Percentiles rank a stretch among this genome's conserved stretches.
Evolutionary conservation across 2,329 filamentous ascomycete species (phyloP).

Genomic region (Aurifilum marmelostoma): DNA sequence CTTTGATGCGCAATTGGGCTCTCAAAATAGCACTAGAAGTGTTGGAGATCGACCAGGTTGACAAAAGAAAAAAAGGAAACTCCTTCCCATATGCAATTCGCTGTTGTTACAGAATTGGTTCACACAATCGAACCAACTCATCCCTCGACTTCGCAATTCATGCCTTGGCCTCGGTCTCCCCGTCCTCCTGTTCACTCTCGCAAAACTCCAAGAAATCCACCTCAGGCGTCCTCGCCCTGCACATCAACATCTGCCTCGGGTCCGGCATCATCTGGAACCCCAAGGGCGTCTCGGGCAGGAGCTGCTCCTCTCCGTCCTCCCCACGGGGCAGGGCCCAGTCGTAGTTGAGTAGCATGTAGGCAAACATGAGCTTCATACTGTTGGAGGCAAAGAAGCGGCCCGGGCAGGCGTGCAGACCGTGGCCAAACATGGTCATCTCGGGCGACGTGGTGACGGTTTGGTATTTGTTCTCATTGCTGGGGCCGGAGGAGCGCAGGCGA

Average conservation of each 20-base stretch:
- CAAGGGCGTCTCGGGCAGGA: background rate
- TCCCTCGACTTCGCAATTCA: background rate
- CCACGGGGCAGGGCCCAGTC: slow-evolving; percentile 32
- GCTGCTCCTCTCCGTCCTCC: slow-evolving; percentile 40
- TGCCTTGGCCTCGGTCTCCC: background rate
- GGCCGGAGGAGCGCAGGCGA: slow-evolving; percentile 38
- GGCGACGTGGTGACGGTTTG: slow-evolving; percentile 31
- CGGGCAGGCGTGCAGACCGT: slow-evolving; percentile 46
- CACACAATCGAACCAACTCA: too few species aligned
- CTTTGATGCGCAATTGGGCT: too few species aligned
- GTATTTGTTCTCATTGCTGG: slow-evolving; percentile 27
- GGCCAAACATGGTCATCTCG: slow-evolving; percentile 40
- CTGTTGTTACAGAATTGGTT: too few species aligned
- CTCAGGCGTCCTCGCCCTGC: slow-evolving; percentile 1
- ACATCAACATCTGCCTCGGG: slow-evolving; percentile 1
- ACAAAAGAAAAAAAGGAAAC: too few species aligned
- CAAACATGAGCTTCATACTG: slow-evolving; percentile 43
- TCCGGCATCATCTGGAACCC: background rate
- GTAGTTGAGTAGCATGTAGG: slow-evolving; percentile 35
- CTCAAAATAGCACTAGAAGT: too few species aligned
- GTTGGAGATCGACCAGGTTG: too few species aligned
- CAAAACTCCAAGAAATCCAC: slow-evolving; percentile 2
- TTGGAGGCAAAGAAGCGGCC: slow-evolving; percentile 45
- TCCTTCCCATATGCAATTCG: too few species aligned
- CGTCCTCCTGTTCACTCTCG: background rate